Evolutionary conservation across 2,329 filamentous ascomycete genomes (phyloP).

Genomic region (Tolypocladium ophioglossoides): DNA sequence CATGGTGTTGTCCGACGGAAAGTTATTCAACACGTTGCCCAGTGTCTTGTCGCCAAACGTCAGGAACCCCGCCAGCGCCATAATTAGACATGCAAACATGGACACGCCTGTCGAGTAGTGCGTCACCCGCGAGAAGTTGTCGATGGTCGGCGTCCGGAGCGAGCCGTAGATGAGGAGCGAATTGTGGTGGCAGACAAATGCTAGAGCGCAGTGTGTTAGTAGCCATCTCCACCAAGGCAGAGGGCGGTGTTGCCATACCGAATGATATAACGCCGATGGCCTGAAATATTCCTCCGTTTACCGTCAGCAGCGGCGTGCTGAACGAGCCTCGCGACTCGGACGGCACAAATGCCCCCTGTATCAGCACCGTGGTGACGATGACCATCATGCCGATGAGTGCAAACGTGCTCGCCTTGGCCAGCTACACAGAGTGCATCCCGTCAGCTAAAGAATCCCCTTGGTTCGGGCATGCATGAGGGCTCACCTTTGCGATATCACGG

Average conservation of each 20-base stretch:
- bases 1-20: slow-evolving; percentile 79
- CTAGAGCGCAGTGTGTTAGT: slow-evolving; percentile 15
- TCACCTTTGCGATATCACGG: slow-evolving; percentile 90
- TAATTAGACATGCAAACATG: slow-evolving; percentile 78
- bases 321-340: slow-evolving; percentile 62
- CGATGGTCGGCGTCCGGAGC: slow-evolving; percentile 83
- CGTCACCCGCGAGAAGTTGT: slow-evolving; percentile 87
- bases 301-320: slow-evolving; percentile 56
- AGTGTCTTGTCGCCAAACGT: slow-evolving; percentile 86
- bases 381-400: slow-evolving; percentile 88
- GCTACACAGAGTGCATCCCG: slow-evolving; percentile 32
- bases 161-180: slow-evolving; percentile 96
- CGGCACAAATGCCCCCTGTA: slow-evolving; percentile 70
- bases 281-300: slow-evolving; percentile 85
- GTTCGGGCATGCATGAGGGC: slow-evolving; percentile 7
- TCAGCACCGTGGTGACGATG: slow-evolving; percentile 79
- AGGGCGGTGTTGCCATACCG: slow-evolving; percentile 39
- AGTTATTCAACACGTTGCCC: slow-evolving; percentile 97
- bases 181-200: slow-evolving; percentile 78
- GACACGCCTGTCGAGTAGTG: slow-evolving; percentile 88
- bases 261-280: slow-evolving; percentile 98
- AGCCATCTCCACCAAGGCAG: background rate
- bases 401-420: slow-evolving; percentile 91
- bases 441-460: background rate
- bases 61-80: slow-evolving; percentile 84